phyloP scores from a whole-genome alignment of 2,329 filamentous ascomycete species.

The Fusarium nisikadoi region DNA sequence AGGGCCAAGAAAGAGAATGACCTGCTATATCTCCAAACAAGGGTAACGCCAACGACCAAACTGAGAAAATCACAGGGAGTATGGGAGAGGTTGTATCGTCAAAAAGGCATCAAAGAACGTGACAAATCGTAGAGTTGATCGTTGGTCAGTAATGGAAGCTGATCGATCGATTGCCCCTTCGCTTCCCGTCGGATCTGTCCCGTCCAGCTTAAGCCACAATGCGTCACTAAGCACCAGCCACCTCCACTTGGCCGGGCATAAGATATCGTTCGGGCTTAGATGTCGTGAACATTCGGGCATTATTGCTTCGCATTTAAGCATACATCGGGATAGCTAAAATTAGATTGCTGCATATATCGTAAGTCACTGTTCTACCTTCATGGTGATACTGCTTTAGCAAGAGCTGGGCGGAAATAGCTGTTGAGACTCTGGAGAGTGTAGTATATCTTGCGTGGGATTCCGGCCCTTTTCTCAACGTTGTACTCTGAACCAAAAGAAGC shows the following conservation, averaged over 20 bases:
- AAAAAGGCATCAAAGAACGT: slow-evolving; percentile 12
- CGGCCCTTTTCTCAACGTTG: neutral
- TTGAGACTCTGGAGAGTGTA: neutral
- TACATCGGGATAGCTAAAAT: neutral
- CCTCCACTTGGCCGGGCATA: slow-evolving; percentile 31
- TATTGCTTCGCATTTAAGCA: neutral
- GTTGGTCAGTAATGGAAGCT: slow-evolving; percentile 47
- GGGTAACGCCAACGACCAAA: slow-evolving; percentile 5
- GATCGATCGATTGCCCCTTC: slow-evolving; percentile 33
- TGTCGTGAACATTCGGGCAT: neutral
- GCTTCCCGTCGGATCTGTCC: neutral
- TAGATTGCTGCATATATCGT: neutral
- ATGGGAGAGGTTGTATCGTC: neutral
- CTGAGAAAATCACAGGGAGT: neutral
- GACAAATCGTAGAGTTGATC: slow-evolving; percentile 21
- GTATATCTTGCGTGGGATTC: neutral
- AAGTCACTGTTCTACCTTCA: neutral
- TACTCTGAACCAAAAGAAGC: neutral
- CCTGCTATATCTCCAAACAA: slow-evolving; percentile 25
- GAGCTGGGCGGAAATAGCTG: neutral
- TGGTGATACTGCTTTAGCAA: neutral
- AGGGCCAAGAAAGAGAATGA: slow-evolving; percentile 18
- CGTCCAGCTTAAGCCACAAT: slow-evolving; percentile 42
- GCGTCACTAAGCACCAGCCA: slow-evolving; percentile 41
- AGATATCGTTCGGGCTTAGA: neutral